phyloP scores from a whole-genome alignment of 2,329 filamentous ascomycete species.

The Aspergillus melleus region DNA sequence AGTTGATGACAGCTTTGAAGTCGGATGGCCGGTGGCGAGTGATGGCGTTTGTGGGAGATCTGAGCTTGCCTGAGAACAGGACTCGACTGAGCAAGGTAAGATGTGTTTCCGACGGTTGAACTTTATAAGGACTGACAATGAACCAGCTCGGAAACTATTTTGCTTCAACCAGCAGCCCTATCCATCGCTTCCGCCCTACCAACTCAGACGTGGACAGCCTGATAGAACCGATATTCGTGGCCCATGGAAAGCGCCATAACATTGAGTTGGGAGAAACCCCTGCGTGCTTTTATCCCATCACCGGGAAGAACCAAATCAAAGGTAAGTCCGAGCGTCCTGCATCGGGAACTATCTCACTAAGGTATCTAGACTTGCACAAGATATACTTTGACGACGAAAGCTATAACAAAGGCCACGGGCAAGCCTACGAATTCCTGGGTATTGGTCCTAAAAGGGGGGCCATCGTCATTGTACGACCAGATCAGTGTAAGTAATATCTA shows the following conservation, averaged over 20 bases:
- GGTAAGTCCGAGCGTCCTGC: slow-evolving; percentile 37
- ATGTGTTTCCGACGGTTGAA: not conserved
- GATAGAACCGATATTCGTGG: slow-evolving; percentile 59
- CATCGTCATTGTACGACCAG: slow-evolving; percentile 58
- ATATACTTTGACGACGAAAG: slow-evolving; percentile 58
- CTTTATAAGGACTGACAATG: slow-evolving; percentile 1
- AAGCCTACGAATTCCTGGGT: slow-evolving; percentile 58
- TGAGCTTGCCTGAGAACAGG: slow-evolving; percentile 28
- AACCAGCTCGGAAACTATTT: slow-evolving; percentile 44
- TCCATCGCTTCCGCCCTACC: slow-evolving; percentile 46
- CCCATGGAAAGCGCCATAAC: slow-evolving; percentile 49
- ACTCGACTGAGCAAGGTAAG: slow-evolving; percentile 42
- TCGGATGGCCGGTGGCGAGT: slow-evolving; percentile 56
- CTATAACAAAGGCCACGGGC: slow-evolving; percentile 57
- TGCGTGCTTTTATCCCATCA: slow-evolving; percentile 56
- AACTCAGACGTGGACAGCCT: slow-evolving; percentile 52
- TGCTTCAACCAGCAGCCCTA: slow-evolving; percentile 41
- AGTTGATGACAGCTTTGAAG: slow-evolving; percentile 50
- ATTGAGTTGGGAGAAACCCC: slow-evolving; percentile 58
- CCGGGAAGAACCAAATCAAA: slow-evolving; percentile 56
- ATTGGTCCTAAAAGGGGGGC: slow-evolving; percentile 49
- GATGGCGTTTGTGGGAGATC: slow-evolving; percentile 51
- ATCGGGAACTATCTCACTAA: not conserved
- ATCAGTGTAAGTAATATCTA: slow-evolving; percentile 54
- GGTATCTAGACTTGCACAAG: slow-evolving; percentile 55